Base-by-base conservation (phyloP, 2,329 filamentous ascomycete genomes). In the Periconia macrospinosa region DNA sequence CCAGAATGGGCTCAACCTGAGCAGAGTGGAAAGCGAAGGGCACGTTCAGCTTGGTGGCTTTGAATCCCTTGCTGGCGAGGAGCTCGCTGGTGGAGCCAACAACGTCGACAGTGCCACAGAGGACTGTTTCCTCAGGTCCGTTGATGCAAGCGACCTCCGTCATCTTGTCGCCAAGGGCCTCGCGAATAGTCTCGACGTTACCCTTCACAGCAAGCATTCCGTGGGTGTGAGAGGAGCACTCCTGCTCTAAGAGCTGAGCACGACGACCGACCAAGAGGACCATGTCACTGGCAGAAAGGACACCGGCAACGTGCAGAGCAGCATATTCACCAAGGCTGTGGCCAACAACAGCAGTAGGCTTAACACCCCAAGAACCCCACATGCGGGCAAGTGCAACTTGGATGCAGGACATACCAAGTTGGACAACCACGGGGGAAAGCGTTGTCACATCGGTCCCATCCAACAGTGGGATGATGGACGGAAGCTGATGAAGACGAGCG, bases 311-410 rank as follows among this genome's bases (percentile, higher is more conserved):
- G 63, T 89, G 81, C 11, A 91, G 81, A 41, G 88, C 88, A 37
- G 88, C 87, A 63, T 90, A 91, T 70, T 91, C 88, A 49, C 88
- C 88, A 27, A 91, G 76, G 61, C 86, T 89, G 71, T 81, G 79
- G 37, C 79, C 79, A 56, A 81, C 78, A 53, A 81, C 82, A 15
- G 81, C 78, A 8, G 71, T 73, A 64, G 82, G 79, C 57, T 83
- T 75, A 69, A 86, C 68, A 47, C 78, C 79, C 78, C 78, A 81
- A n/a, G 78, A 74, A 43, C 73, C 72, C 79, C 79, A 81, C 78
- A 81, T 80, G 63, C 78, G 77, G 30, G 79, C 76, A 50, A 81
- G 75, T 30, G 79, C 79, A 52, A 81, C 78, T 60, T 81, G 79
- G 45, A 81, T 80, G 58, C 78, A 80, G 33, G 79, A 75, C 78